phyloP scores from a whole-genome alignment of 2,329 filamentous ascomycete species.

The Cladorrhinum sp. region DNA sequence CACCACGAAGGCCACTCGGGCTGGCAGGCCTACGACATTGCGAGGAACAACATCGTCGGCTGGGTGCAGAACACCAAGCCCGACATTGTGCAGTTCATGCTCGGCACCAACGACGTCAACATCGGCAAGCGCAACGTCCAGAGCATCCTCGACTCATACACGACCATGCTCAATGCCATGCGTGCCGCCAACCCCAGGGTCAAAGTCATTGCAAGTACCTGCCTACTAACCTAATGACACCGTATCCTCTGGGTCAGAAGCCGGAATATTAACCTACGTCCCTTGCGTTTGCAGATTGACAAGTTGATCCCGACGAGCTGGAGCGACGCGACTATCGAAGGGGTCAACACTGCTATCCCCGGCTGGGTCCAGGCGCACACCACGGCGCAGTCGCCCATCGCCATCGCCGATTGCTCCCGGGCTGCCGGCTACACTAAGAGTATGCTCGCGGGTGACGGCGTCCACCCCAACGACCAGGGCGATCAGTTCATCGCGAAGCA shows the following conservation, averaged over 20 bases:
- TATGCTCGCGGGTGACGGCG: conserved; percentile 37
- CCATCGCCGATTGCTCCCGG: conserved; percentile 36
- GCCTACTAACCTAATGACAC: neutral
- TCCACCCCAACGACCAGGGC: conserved; percentile 39
- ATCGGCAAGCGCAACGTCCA: too few relatives aligned
- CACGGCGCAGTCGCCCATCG: conserved; percentile 38
- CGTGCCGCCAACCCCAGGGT: conserved; percentile 36
- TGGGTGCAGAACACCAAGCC: too few relatives aligned
- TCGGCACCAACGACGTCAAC: too few relatives aligned
- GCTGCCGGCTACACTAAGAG: conserved; percentile 33
- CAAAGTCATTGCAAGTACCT: conserved; percentile 35
- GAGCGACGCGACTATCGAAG: conserved; percentile 30
- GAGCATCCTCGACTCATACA: too few relatives aligned
- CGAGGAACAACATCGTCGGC: too few relatives aligned
- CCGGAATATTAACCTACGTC: conserved; percentile 25
- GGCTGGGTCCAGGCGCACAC: conserved; percentile 37
- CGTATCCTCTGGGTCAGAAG: neutral
- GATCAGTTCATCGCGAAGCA: conserved; percentile 35
- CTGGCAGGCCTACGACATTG: too few relatives aligned
- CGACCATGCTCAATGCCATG: too few relatives aligned
- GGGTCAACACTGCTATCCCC: conserved; percentile 38
- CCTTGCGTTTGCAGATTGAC: conserved; percentile 27
- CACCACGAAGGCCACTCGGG: too few relatives aligned
- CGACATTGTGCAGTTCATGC: too few relatives aligned
- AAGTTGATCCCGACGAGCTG: conserved; percentile 39